These are phyloP conservation scores for Catunica adiposa DNA, from an alignment of 2,329 filamentous ascomycete genomes.

Conservation along the genomic window DNA sequence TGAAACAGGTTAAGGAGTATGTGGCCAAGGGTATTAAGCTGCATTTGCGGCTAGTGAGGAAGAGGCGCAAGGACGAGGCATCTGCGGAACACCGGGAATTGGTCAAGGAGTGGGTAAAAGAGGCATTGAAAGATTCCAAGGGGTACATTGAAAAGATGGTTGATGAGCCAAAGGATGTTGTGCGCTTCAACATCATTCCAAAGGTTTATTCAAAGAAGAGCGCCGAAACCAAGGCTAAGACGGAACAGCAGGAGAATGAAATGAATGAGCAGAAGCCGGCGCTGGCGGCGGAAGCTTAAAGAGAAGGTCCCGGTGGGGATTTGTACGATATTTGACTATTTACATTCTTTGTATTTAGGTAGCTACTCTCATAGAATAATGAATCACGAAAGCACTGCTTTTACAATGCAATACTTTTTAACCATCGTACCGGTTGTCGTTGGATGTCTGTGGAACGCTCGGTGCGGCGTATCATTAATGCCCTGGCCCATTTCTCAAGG, in stretches of 20 bases:
- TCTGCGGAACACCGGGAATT: slow-evolving; percentile 42
- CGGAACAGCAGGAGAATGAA: background rate
- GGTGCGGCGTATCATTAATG: too few species aligned
- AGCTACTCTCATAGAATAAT: too few species aligned
- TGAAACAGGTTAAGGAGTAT: slow-evolving; percentile 52
- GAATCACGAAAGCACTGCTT: too few species aligned
- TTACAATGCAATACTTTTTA: too few species aligned
- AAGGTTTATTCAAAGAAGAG: slow-evolving; percentile 3
- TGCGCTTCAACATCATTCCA: slow-evolving; percentile 28
- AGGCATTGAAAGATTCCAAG: slow-evolving; percentile 17
- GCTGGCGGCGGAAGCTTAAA: background rate
- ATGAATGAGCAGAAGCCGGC: background rate
- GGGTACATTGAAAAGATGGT: slow-evolving; percentile 30
- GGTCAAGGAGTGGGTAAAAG: slow-evolving; percentile 28
- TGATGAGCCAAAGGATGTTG: slow-evolving; percentile 26
- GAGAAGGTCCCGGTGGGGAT: too few species aligned
- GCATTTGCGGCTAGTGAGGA: slow-evolving; percentile 50
- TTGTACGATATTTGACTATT: too few species aligned
- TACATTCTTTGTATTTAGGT: too few species aligned
- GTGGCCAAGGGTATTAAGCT: slow-evolving; percentile 59
- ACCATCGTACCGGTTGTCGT: too few species aligned
- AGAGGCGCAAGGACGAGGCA: slow-evolving; percentile 40
- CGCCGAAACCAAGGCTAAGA: background rate
- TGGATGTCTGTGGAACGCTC: too few species aligned
- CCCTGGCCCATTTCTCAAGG: too few species aligned